Evolutionary conservation across 2,329 filamentous ascomycete species (phyloP), one percentile per base, ranked within the genome.

Genomic region (Dichotomopilus funicola): DNA sequence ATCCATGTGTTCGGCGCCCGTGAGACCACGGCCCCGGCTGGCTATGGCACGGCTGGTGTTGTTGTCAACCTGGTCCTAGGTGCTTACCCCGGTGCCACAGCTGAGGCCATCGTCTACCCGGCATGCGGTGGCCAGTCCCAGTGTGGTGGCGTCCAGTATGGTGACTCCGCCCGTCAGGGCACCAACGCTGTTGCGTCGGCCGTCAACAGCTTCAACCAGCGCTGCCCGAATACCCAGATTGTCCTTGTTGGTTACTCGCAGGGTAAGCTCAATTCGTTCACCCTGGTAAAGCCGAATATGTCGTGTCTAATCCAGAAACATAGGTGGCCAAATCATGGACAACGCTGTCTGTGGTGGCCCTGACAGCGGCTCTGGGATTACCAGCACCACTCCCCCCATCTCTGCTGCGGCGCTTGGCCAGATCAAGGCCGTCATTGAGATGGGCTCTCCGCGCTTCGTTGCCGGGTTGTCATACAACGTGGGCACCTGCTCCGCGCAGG

Each of bases 241-340:
- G 79, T 85, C 5, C 68, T 85, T 36, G 78, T 85, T 40, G 83
- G 82, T 38, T 86, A 86, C 67, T 83, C 79, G 6, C 81, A 83
- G 71, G 19, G 78, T 78, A 64, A 12, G 68, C 55, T 19, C 4
- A 5, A 34, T 33, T 12, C 7, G 6, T 37, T 8, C 33, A 6
- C 6, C 6, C 4, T 1, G 35, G 7, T 3, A 19, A 19, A 41
- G 3, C 1, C 2, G 27, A 5, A 5, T 13, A 6, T n/a, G 6
- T 47, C 19, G 19, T 27, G 19, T 27, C 19, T 27, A 27, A 27
- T 27, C 19, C 19, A 27, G 19, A 27, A 27, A 27, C 19, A 27
- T 27, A 27, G 82, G 82, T 46, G 80, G 77, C 43, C 79, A 85
- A 69, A 85, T 85, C 61, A 78, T 82, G 67, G 81, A 85, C 60